Evolutionary conservation across 805 yeast genomes (phyloP).

Genomic region (Yamadazyma ubonensis): DNA sequence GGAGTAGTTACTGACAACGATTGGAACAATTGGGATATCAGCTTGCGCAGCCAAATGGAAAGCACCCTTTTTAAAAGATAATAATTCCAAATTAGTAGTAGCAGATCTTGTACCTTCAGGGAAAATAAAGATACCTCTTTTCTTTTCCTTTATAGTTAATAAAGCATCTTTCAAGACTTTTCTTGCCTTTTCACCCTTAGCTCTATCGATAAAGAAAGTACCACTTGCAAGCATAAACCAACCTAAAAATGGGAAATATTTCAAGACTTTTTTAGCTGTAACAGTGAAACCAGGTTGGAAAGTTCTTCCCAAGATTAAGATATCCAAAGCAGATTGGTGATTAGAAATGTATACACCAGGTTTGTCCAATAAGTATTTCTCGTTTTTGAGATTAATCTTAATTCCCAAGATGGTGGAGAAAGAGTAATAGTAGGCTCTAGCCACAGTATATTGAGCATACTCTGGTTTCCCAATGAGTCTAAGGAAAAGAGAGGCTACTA

Average conservation of each 20-base stretch:
- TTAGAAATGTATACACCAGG: conserved; percentile 85
- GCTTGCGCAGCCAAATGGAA: conserved; percentile 96
- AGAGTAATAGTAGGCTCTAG: conserved; percentile 69
- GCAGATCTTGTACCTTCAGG: conserved; percentile 98
- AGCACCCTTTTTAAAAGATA: conserved; percentile 96
- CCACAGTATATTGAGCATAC: conserved; percentile 86
- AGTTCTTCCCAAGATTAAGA: conserved; percentile 72
- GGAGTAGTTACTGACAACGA: conserved; percentile 84
- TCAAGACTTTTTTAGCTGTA: conserved; percentile 84
- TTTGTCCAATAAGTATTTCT: conserved; percentile 48
- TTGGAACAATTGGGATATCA: conserved; percentile 82
- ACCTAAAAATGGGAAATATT: conserved; percentile 86
- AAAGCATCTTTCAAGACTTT: conserved; percentile 72
- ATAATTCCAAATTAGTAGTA: conserved; percentile 59
- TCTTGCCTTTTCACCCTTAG: conserved; percentile 71
- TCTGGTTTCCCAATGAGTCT: conserved; percentile 71
- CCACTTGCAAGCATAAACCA: conserved; percentile 96
- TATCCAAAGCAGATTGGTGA: conserved; percentile 89
- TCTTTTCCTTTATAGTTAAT: conserved; percentile 53
- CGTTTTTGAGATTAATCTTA: conserved; percentile 66
- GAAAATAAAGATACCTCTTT: conserved; percentile 82
- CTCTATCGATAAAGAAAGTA: conserved; percentile 86
- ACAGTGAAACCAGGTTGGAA: conserved; percentile 90
- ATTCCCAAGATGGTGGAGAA: conserved; percentile 67
- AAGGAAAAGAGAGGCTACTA: conserved; percentile 66